Base-by-base conservation (phyloP, 2,329 filamentous ascomycete species). In the Pseudocercospora ulei region DNA sequence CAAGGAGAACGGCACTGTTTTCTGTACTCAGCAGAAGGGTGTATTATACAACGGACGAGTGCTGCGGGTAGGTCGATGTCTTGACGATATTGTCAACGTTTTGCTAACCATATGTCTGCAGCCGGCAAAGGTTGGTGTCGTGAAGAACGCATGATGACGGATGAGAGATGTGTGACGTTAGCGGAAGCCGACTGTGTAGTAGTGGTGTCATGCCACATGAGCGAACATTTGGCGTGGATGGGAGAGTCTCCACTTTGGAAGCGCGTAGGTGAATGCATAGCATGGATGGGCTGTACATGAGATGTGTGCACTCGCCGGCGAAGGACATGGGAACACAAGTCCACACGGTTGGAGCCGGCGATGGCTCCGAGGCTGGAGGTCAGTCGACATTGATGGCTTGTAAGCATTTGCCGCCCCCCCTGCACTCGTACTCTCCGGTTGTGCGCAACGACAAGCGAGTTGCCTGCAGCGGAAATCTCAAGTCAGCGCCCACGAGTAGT, bases 111-210 rank as follows among this genome's bases (percentile, higher is more conserved):
- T n/a, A 24, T 68, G 64, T 11, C 8, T 14, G 18, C 26, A 50
- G 48, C 85, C 88, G 48, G 85, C 88, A 59, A 94, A 96, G 74
- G 88, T 96, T 49, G 87, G 88, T 59, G 86, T 95, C 41, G 87
- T 93, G 50, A 93, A 90, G 75, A 93, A 90, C 68, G 62, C 66
- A 28, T 69, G 23, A 44, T 28, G 18, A 12, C 7, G n/a, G n/a
- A 13, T 2, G 11, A 16, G 18, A 12, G 23, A 13, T n/a, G 11
- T 20, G 23, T 13, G 30, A 33, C 18, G n/a, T 22, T 33, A 17
- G 13, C 18, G 9, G 19, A 9, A 19, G 23, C 18, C 12, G 11
- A 2, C 18, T 33, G 30, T 33, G 30, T 14, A 12, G 14, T 33
- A 33, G 4, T 33, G 13, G 26, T 29, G 30, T 23, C 20, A 22